A percentile compares a stretch with the other conserved stretches of the same genome.
Conservation (phyloP, 306 rosid genomes). For the Quercus cerris region DNA sequence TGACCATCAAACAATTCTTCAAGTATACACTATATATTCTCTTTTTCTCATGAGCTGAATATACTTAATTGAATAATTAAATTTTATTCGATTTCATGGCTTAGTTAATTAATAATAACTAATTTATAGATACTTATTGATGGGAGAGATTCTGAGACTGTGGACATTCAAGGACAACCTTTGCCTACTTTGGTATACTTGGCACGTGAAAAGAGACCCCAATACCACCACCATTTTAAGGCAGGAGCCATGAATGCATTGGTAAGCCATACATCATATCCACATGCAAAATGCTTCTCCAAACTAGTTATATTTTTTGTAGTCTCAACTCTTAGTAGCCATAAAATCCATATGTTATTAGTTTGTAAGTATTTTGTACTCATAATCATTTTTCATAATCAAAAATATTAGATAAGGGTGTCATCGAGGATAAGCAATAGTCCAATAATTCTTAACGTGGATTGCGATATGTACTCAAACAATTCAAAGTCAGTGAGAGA, state of each 20-base stretch:
- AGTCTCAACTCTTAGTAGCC: too few relatives aligned
- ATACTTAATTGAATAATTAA: not conserved
- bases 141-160: not conserved
- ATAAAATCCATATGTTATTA: too few relatives aligned
- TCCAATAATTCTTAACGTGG: too few relatives aligned
- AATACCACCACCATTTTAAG: not conserved
- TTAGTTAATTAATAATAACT: not conserved
- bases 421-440: not conserved
- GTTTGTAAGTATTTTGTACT: not conserved
- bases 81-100: not conserved
- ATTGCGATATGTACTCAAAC: too few relatives aligned
- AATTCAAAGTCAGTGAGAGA: too few relatives aligned
- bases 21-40: not conserved
- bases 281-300: not conserved
- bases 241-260: conserved; percentile 1
- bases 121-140: not conserved
- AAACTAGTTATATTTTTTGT: too few relatives aligned
- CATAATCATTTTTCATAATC: not conserved
- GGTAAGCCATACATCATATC: not conserved
- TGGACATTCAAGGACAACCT: not conserved
- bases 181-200: not conserved
- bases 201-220: too few relatives aligned
- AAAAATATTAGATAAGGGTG: not conserved
- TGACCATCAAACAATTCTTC: not conserved
- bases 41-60: not conserved